Evolutionary conservation across 768 basidiomycete species (phyloP).

Genomic region (Leccinum fibrillosum): DNA sequence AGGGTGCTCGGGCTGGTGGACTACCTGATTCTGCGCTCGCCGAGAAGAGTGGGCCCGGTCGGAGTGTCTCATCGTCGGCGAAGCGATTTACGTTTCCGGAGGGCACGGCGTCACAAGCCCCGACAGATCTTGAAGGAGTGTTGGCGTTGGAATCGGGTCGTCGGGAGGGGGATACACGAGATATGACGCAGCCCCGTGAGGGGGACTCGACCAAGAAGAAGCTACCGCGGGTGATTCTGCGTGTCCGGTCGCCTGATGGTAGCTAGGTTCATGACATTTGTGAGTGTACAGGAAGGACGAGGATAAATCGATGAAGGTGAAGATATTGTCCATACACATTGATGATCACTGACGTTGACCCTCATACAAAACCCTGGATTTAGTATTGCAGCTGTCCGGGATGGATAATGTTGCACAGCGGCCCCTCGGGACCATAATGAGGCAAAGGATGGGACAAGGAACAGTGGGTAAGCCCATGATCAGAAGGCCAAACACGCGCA

Average conservation of each 20-base stretch:
- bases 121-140: background rate
- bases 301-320: background rate
- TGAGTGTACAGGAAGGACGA: background rate
- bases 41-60: background rate
- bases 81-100: background rate
- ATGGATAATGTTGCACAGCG: too few species aligned
- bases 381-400: too few species aligned
- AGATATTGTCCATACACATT: background rate
- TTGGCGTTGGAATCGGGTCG: background rate
- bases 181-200: constrained; percentile 2
- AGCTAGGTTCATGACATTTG: background rate
- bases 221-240: constrained; percentile 55
- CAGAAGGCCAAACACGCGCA: background rate
- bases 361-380: too few species aligned
- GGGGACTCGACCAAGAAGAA: constrained; percentile 41
- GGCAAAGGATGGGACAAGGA: too few species aligned
- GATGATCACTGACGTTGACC: background rate
- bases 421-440: too few species aligned
- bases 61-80: constrained; percentile 3
- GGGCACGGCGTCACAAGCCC: background rate
- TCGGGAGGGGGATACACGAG: background rate
- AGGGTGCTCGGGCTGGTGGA: background rate
- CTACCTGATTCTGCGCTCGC: background rate
- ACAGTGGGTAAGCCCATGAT: too few species aligned
- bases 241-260: constrained; percentile 40